Percentiles rank a stretch among this genome's conserved stretches.
Evolutionary conservation across 345 rosid genomes (phyloP).

Genomic region (Gossypium rotundifolium): DNA sequence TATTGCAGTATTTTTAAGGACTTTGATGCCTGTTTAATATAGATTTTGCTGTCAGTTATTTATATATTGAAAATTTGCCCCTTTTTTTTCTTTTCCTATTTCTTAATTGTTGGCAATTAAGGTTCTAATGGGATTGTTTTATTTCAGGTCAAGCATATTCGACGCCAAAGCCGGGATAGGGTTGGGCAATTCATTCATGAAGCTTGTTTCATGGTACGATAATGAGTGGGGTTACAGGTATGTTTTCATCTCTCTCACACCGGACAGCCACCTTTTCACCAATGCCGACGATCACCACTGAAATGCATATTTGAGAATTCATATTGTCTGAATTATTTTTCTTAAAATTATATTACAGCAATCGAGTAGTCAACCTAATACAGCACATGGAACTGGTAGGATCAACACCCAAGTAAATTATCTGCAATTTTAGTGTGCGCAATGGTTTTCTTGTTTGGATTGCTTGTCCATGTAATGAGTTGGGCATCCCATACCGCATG

Average conservation of each 20-base stretch:
- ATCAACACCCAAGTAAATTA: constrained; percentile 31
- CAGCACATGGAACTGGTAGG: constrained; percentile 95
- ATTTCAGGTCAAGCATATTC: constrained; percentile 88
- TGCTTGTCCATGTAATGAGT: constrained; percentile 1
- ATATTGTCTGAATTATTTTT: not conserved
- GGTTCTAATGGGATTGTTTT: constrained; percentile 1
- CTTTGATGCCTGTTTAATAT: not conserved
- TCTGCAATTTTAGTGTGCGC: not conserved
- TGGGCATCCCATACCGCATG: constrained; percentile 12
- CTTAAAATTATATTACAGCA: constrained; percentile 39
- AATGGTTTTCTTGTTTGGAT: constrained; percentile 1
- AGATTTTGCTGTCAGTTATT: not conserved
- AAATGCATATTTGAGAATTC: not conserved
- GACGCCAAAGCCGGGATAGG: constrained; percentile 99
- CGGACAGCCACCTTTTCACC: not conserved
- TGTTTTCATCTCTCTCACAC: not conserved
- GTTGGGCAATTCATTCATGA: constrained; percentile 69
- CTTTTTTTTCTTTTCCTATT: too few relatives aligned
- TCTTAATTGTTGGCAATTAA: not conserved
- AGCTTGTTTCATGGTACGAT: constrained; percentile 94
- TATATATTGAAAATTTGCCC: not conserved
- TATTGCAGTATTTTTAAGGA: not conserved
- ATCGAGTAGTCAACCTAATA: constrained; percentile 90
- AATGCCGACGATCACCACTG: not conserved
- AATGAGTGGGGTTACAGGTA: constrained; percentile 99